These are phyloP conservation scores for Multifurca ochricompacta DNA, from an alignment of 768 basidiomycete species.

Conservation along the genomic window DNA sequence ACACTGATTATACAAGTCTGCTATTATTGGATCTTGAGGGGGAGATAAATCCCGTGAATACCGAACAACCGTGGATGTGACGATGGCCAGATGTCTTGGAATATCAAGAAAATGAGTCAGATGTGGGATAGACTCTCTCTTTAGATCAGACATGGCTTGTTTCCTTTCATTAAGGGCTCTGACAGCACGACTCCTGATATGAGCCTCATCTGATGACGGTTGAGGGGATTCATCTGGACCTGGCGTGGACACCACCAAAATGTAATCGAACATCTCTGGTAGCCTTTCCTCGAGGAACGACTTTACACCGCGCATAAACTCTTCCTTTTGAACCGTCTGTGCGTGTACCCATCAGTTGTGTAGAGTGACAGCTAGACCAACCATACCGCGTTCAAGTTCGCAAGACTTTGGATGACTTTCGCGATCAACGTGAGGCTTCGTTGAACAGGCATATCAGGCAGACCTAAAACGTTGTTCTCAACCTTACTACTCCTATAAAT, in stretches of 20 bases:
- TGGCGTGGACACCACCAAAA: constrained; percentile 61
- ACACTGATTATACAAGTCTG: constrained; percentile 53
- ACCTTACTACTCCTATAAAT: not conserved
- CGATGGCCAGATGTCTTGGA: constrained; percentile 66
- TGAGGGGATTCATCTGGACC: constrained; percentile 22
- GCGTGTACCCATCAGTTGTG: not conserved
- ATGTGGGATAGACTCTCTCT: constrained; percentile 62
- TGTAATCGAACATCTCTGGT: constrained; percentile 73
- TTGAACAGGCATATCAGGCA: constrained; percentile 58
- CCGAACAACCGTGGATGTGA: constrained; percentile 71
- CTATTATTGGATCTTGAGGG: constrained; percentile 34
- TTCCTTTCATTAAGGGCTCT: constrained; percentile 53
- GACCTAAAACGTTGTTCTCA: constrained; percentile 36
- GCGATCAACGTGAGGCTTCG: constrained; percentile 80
- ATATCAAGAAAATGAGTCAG: constrained; percentile 72
- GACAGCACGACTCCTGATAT: constrained; percentile 35
- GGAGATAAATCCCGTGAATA: constrained; percentile 30
- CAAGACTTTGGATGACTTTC: constrained; percentile 83
- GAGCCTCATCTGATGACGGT: constrained; percentile 26
- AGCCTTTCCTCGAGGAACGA: constrained; percentile 59
- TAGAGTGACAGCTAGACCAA: no score
- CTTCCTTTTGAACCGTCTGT: constrained; percentile 64
- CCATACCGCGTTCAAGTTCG: constrained; percentile 72
- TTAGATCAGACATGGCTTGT: constrained; percentile 45
- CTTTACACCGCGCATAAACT: constrained; percentile 74